Evolutionary conservation across 1,284 basidiomycete species (phyloP).

Genomic region (Fistulina hepatica): DNA sequence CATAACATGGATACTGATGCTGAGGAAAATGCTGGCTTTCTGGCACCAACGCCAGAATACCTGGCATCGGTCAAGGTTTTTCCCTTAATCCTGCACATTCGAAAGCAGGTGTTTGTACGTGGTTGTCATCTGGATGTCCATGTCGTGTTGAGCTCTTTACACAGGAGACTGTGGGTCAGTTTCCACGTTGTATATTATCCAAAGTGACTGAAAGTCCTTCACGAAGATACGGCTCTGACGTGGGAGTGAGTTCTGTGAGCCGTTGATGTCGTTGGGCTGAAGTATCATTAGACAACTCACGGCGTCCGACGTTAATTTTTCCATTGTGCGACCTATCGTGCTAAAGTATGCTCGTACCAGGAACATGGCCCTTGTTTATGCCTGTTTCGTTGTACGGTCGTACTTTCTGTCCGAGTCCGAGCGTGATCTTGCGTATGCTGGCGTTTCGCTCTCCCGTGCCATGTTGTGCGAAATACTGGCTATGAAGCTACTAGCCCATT

Average conservation of each 20-base stretch:
- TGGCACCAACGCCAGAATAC: slow-evolving; percentile 45
- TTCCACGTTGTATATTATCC: no score
- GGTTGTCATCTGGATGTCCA: not conserved
- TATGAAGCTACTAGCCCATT: slow-evolving; percentile 71
- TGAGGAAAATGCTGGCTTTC: slow-evolving; percentile 28
- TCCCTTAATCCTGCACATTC: slow-evolving; percentile 61
- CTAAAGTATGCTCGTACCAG: slow-evolving; percentile 65
- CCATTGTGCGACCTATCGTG: slow-evolving; percentile 71
- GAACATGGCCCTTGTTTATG: slow-evolving; percentile 65
- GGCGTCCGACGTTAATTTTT: slow-evolving; percentile 77
- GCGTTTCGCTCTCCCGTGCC: slow-evolving; percentile 47
- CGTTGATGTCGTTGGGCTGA: slow-evolving; percentile 4
- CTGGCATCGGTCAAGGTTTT: slow-evolving; percentile 60
- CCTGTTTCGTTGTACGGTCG: slow-evolving; percentile 51
- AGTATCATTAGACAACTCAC: slow-evolving; percentile 50
- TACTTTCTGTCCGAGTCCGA: slow-evolving; percentile 38
- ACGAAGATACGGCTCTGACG: slow-evolving; percentile 56
- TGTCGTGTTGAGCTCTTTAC: slow-evolving; percentile 13
- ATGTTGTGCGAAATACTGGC: slow-evolving; percentile 76
- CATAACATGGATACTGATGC: slow-evolving; percentile 39
- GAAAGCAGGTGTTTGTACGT: slow-evolving; percentile 57
- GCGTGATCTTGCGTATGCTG: slow-evolving; percentile 63
- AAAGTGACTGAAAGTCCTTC: no score
- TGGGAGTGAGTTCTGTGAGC: slow-evolving; percentile 57
- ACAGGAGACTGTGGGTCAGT: slow-evolving; percentile 45